A percentile compares a stretch with the other conserved stretches of the same genome.
Evolutionary conservation across 2,329 filamentous ascomycete genomes (phyloP).

Genomic region (Penicillium olsonii): DNA sequence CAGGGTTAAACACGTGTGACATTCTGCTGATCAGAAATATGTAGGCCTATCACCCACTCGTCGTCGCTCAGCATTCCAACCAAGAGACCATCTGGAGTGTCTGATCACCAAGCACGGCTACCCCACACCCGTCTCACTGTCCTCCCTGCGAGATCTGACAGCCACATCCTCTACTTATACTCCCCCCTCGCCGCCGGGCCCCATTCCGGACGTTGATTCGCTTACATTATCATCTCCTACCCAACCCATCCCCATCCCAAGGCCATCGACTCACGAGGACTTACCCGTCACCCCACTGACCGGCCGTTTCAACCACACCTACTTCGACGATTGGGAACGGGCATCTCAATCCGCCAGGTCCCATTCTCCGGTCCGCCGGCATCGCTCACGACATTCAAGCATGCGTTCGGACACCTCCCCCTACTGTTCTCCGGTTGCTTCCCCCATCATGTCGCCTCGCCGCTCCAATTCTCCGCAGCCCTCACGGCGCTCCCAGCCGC

Average conservation of each 20-base stretch:
- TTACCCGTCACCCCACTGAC: conserved; percentile 41
- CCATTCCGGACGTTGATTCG: conserved; percentile 28
- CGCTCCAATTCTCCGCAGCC: conserved; percentile 40
- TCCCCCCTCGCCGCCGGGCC: conserved; percentile 29
- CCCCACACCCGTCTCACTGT: conserved; percentile 41
- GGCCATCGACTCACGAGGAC: conserved; percentile 30
- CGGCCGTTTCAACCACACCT: conserved; percentile 39
- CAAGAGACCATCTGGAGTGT: conserved; percentile 39
- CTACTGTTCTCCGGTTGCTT: conserved; percentile 33
- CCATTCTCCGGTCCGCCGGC: conserved; percentile 9
- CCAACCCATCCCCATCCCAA: conserved; percentile 39
- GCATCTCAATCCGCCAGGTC: conserved; percentile 23
- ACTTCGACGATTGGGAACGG: conserved; percentile 34
- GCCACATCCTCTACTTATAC: conserved; percentile 40
- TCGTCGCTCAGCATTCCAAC: conserved; percentile 23
- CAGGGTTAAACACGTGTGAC: conserved; percentile 34
- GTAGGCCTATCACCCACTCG: conserved; percentile 25
- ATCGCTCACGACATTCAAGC: conserved; percentile 14
- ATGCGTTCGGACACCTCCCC: conserved; percentile 37
- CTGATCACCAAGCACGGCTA: conserved; percentile 41
- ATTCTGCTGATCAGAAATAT: conserved; percentile 29
- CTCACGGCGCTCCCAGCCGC: conserved; percentile 31
- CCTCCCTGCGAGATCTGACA: conserved; percentile 40
- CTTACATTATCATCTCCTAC: conserved; percentile 33
- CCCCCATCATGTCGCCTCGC: conserved; percentile 36